Evolutionary conservation across 306 rosid species (phyloP).

Genomic region (Morella rubra): DNA sequence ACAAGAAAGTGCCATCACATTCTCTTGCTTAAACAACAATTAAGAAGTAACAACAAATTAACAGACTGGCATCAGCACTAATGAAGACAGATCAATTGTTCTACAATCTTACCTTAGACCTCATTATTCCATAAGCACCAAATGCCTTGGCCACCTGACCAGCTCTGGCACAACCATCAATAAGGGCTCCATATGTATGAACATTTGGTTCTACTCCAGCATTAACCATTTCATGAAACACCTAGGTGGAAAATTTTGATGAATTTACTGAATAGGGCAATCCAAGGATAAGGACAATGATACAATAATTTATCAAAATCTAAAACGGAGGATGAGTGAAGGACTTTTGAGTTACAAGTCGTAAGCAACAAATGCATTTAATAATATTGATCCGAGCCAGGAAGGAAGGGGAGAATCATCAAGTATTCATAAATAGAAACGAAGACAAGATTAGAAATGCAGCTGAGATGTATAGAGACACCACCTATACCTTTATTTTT

Average conservation of each 20-base stretch:
- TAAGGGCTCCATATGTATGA: conserved; percentile 91
- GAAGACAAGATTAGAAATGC: neutral
- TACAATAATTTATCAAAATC: neutral
- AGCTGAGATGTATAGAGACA: neutral
- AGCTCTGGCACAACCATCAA: conserved; percentile 98
- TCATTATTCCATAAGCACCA: conserved; percentile 96
- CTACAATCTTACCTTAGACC: conserved; percentile 81
- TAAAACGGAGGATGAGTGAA: neutral
- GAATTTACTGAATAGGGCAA: conserved; percentile 19
- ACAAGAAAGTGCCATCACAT: conserved; percentile 15
- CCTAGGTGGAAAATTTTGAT: conserved; percentile 42
- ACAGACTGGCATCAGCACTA: conserved; percentile 11
- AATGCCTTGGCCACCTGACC: conserved; percentile 98
- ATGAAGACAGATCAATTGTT: conserved; percentile 14
- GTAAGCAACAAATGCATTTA: neutral
- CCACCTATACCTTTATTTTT: neutral
- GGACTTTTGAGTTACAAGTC: neutral
- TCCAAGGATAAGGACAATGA: conserved; percentile 18
- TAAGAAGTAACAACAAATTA: conserved; percentile 1
- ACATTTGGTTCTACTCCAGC: conserved; percentile 84
- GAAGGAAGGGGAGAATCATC: neutral
- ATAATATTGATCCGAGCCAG: neutral
- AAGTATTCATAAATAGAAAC: neutral
- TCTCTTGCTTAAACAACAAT: neutral
- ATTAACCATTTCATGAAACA: conserved; percentile 90